Base-by-base conservation (phyloP, 2,329 filamentous ascomycete species). In the Endocalyx cinctus region DNA sequence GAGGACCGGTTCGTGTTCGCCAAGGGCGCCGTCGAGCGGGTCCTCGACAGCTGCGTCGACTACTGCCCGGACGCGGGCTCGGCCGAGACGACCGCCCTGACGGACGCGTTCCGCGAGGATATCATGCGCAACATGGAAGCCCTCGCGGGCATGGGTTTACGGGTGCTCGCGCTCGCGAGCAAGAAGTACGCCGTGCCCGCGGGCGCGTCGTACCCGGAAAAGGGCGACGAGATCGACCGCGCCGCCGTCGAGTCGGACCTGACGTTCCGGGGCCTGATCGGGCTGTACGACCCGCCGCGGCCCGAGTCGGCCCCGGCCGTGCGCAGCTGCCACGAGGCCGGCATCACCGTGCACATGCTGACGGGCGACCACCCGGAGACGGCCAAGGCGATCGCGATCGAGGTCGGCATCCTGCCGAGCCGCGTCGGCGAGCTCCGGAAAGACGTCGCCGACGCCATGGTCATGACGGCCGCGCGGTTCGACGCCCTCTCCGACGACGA, bases 231-330 rank as follows among this genome's bases (percentile, higher is more conserved):
- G 6, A 50, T 70, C 28, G 58, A 70, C 11, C 75, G 80, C 8
- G 64, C 66, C 4, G 58, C 63, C 7, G 60, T 84, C 16, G 81
- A 84, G 50, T 65, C 64, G 18, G 66, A 77, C 26, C 69, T 86
- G 16, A 66, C 67, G 27, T 83, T 84, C 58, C 70, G 75, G 27
- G 82, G 82, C 27, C 66, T 86, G 5, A 71, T 84, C 38, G 82
- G 81, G 27, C 69, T 86, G 5, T 84, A 84, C 43, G 82, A 86
- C 45, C 82, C 82, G 5, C 82, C 82, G 38, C 79, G 82, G 2
- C 66, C 74, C 0, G 82, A 85, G 52, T 81, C 82, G 3, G 75
- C 72, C 2, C 69, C 64, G 1, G 73, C 77, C 4, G 77, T 82
- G 22, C 59, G 64, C 17, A 62, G 68, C 38, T 82, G 77, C 47